Evolutionary conservation across 2,329 filamentous ascomycete species (phyloP).

Genomic region (Fonsecaea monophora): DNA sequence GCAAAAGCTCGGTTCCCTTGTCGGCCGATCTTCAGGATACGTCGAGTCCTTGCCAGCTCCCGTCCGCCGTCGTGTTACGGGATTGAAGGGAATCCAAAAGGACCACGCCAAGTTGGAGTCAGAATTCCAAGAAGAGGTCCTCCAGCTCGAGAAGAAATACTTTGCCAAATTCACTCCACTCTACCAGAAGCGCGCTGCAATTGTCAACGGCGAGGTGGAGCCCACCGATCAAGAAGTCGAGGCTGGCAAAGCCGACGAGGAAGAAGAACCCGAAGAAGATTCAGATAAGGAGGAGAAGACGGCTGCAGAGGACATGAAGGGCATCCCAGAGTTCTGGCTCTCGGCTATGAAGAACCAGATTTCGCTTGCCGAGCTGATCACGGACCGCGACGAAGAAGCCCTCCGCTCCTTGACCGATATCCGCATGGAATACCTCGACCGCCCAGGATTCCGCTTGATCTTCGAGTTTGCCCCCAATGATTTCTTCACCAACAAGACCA

Average conservation of each 20-base stretch:
- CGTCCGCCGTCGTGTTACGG: conserved; percentile 91
- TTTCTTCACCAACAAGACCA: conserved; percentile 95
- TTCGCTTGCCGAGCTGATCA: conserved; percentile 97
- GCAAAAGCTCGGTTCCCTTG: conserved; percentile 88
- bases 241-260: conserved; percentile 81
- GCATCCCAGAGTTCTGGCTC: conserved; percentile 99
- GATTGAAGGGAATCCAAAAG: conserved; percentile 97
- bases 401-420: conserved; percentile 90
- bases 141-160: conserved; percentile 99
- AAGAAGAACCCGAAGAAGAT: conserved; percentile 67
- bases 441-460: conserved; percentile 96
- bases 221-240: conserved; percentile 86
- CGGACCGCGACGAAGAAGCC: conserved; percentile 92
- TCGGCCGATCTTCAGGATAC: conserved; percentile 95
- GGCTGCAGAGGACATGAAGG: conserved; percentile 63
- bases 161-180: conserved; percentile 98
- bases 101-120: conserved; percentile 98
- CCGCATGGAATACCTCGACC: conserved; percentile 99
- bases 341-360: conserved; percentile 99
- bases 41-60: conserved; percentile 91
- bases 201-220: conserved; percentile 86
- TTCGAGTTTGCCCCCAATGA: conserved; percentile 96
- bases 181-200: conserved; percentile 91
- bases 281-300: conserved; percentile 60
- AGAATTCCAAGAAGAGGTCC: conserved; percentile 97